Conservation (phyloP, 2,329 filamentous ascomycete genomes). For the Cladosporium halotolerans region DNA sequence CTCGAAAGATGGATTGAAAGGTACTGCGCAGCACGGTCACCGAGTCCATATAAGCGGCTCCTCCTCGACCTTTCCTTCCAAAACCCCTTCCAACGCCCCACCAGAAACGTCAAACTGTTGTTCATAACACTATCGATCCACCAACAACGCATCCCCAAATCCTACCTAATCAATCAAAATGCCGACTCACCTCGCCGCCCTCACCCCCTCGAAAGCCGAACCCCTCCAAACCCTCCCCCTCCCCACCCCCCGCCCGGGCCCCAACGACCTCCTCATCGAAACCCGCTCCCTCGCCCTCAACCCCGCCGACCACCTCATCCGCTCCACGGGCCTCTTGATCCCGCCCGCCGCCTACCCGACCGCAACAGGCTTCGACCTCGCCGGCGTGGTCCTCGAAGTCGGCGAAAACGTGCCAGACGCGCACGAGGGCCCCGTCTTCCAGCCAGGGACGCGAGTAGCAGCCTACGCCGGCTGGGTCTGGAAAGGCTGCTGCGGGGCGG, state of each 20-base stretch:
- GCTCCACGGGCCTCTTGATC: conserved; percentile 15
- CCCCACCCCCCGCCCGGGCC: conserved; percentile 13
- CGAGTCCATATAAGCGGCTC: too few relatives aligned
- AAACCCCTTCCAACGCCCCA: too few relatives aligned
- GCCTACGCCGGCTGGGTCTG: conserved; percentile 6
- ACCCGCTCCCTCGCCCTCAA: conserved; percentile 33
- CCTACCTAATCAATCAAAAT: neutral
- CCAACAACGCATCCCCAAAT: too few relatives aligned
- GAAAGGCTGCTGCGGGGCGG: conserved; percentile 12
- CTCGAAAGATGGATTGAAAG: too few relatives aligned
- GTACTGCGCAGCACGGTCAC: too few relatives aligned
- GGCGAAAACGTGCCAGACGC: conserved; percentile 21
- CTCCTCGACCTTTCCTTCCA: too few relatives aligned
- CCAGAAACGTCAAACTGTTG: too few relatives aligned
- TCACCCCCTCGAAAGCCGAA: neutral
- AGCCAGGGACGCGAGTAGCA: conserved; percentile 23
- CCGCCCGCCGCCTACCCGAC: conserved; percentile 21
- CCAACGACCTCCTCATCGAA: conserved; percentile 31
- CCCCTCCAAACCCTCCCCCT: conserved; percentile 16
- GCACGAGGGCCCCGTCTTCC: conserved; percentile 11
- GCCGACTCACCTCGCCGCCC: neutral
- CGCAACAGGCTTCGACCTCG: conserved; percentile 25
- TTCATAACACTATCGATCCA: too few relatives aligned
- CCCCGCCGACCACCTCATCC: conserved; percentile 33
- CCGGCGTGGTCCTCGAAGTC: conserved; percentile 26